These are phyloP conservation scores for Hanseniaspora nectarophila DNA, from an alignment of 805 yeast species.

Conservation along the genomic window DNA sequence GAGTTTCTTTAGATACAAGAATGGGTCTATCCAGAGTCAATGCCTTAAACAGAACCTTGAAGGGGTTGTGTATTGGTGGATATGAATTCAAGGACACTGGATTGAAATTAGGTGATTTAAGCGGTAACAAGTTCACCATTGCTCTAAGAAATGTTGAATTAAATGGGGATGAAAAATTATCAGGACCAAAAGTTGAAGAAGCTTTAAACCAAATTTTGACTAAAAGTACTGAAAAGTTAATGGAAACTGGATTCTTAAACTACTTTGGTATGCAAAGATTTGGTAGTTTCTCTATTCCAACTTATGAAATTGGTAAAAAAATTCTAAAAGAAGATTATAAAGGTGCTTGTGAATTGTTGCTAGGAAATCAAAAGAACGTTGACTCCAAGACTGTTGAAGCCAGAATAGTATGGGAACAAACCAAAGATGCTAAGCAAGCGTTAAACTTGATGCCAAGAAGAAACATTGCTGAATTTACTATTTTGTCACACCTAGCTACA, in stretches of 20 bases:
- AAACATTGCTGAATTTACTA: constrained; percentile 72
- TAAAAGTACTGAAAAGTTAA: constrained; percentile 46
- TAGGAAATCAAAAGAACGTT: constrained; percentile 76
- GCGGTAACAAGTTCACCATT: constrained; percentile 80
- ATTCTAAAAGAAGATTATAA: constrained; percentile 67
- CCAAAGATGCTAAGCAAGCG: constrained; percentile 53
- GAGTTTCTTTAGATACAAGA: constrained; percentile 47
- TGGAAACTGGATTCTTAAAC: constrained; percentile 69
- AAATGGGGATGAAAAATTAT: constrained; percentile 17
- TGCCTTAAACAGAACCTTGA: constrained; percentile 60
- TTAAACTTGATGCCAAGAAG: constrained; percentile 71
- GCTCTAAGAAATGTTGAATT: constrained; percentile 63
- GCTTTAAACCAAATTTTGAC: constrained; percentile 38
- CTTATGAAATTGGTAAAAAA: constrained; percentile 71
- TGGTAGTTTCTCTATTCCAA: constrained; percentile 88
- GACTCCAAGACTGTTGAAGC: constrained; percentile 75
- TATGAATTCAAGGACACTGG: constrained; percentile 53
- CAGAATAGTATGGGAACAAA: constrained; percentile 67
- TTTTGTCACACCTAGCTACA: constrained; percentile 49
- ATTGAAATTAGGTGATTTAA: constrained; percentile 66
- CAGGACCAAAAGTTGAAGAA: constrained; percentile 4
- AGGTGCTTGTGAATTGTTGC: constrained; percentile 61
- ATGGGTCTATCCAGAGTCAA: constrained; percentile 64
- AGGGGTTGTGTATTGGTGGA: constrained; percentile 70
- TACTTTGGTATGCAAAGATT: constrained; percentile 98